phyloP scores from a whole-genome alignment of 2,329 filamentous ascomycete species.

The Paracoccidioides brasiliensis region DNA sequence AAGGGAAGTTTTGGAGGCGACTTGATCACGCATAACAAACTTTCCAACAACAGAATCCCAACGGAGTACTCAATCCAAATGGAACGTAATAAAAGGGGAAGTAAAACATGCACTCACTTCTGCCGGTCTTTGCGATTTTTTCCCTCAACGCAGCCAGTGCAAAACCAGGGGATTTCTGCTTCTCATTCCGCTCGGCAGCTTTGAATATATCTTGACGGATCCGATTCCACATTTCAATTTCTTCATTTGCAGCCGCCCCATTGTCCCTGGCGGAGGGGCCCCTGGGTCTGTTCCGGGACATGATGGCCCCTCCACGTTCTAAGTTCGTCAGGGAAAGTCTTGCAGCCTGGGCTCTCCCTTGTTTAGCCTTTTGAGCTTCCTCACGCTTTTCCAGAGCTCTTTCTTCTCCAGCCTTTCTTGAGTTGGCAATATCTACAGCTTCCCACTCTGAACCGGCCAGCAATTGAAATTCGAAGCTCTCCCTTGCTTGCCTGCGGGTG shows the following conservation, averaged over 20 bases:
- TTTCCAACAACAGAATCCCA: too few relatives aligned
- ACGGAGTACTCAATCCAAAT: too few relatives aligned
- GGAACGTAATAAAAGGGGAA: too few relatives aligned
- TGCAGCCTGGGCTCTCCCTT: not conserved
- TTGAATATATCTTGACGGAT: constrained; percentile 31
- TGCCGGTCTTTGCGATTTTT: constrained; percentile 30
- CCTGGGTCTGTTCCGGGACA: constrained; percentile 32
- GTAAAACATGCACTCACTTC: constrained; percentile 23
- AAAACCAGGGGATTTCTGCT: constrained; percentile 26
- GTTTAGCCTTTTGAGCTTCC: not conserved
- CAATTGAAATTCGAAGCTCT: not conserved
- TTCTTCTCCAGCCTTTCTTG: constrained; percentile 3
- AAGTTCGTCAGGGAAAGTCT: not conserved
- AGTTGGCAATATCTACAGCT: constrained; percentile 14
- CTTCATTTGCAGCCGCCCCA: constrained; percentile 32
- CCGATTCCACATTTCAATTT: constrained; percentile 34
- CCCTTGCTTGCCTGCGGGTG: constrained; percentile 2
- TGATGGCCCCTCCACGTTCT: constrained; percentile 9
- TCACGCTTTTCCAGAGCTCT: not conserved
- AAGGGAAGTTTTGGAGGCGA: too few relatives aligned
- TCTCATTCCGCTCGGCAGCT: constrained; percentile 33
- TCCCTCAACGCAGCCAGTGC: constrained; percentile 32
- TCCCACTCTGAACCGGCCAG: constrained; percentile 15
- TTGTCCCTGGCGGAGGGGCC: constrained; percentile 29
- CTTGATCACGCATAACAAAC: too few relatives aligned